These are phyloP conservation scores for Linanthus parryae DNA, from an alignment of 148 eudicot species.

Conservation along the genomic window DNA sequence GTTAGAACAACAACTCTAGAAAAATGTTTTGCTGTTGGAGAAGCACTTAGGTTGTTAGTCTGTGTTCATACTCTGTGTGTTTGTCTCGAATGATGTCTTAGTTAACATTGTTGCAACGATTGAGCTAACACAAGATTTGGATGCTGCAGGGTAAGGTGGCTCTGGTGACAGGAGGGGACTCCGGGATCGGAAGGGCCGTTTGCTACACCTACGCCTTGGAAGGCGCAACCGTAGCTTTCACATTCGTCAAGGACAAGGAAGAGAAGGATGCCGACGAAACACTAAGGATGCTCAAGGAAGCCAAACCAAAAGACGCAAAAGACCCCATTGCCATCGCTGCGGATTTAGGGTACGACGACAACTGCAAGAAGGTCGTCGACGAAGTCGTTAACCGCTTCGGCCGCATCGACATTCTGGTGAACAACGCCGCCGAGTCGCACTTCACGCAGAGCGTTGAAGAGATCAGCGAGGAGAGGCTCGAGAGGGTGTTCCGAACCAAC, in stretches of 20 bases:
- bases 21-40: not conserved
- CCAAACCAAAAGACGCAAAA: not conserved
- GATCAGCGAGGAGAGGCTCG: conserved; percentile 6
- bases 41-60: not conserved
- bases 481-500: conserved; percentile 8
- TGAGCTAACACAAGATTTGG: not conserved
- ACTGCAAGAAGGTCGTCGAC: conserved; percentile 6
- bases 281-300: not conserved
- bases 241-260: conserved; percentile 1
- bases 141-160: conserved; percentile 6
- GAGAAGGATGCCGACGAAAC: conserved; percentile 7
- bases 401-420: conserved; percentile 3
- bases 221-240: conserved; percentile 5
- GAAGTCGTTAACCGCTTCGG: conserved; percentile 2
- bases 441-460: conserved; percentile 2
- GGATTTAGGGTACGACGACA: conserved; percentile 5
- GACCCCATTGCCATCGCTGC: conserved; percentile 3
- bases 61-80: not conserved
- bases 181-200: conserved; percentile 4
- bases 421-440: conserved; percentile 3
- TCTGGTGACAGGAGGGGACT: conserved; percentile 8
- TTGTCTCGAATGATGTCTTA: not conserved
- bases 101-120: not conserved
- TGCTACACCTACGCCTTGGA: conserved; percentile 5
- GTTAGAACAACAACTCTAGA: not conserved